phyloP scores from a whole-genome alignment of 2,329 filamentous ascomycete species.

The Tolypocladium tropicale region DNA sequence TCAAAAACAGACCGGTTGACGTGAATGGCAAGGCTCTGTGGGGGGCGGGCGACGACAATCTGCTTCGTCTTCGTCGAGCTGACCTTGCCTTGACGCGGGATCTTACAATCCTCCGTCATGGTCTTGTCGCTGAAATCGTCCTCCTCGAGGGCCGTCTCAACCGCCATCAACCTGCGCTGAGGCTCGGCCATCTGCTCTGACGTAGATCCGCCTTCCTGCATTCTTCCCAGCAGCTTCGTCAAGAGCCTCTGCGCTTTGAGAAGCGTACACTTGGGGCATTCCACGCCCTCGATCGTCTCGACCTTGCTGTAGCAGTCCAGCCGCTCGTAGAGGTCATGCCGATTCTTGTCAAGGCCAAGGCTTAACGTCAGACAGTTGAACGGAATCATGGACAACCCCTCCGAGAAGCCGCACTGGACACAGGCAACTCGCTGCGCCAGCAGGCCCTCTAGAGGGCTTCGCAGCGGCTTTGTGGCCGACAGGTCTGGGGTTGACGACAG shows the following conservation, averaged over 20 bases:
- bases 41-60: slow-evolving; percentile 72
- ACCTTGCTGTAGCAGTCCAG: slow-evolving; percentile 77
- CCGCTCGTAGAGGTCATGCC: slow-evolving; percentile 66
- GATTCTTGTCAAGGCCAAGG: slow-evolving; percentile 50
- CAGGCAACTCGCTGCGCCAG: slow-evolving; percentile 85
- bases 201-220: slow-evolving; percentile 22
- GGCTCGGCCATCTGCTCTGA: slow-evolving; percentile 42
- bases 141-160: slow-evolving; percentile 63
- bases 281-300: slow-evolving; percentile 78
- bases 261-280: slow-evolving; percentile 86
- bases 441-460: slow-evolving; percentile 79
- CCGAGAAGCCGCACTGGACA: slow-evolving; percentile 72
- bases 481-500: slow-evolving; percentile 25
- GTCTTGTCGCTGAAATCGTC: slow-evolving; percentile 70
- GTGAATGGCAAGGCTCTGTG: slow-evolving; percentile 73
- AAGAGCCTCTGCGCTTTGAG: slow-evolving; percentile 43
- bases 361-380: slow-evolving; percentile 91
- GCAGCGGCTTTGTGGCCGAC: slow-evolving; percentile 28
- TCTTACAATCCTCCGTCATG: slow-evolving; percentile 53
- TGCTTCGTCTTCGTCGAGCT: slow-evolving; percentile 82
- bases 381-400: slow-evolving; percentile 79
- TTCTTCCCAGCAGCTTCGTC: slow-evolving; percentile 32
- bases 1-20: slow-evolving; percentile 90
- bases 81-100: slow-evolving; percentile 56
- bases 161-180: slow-evolving; percentile 47